A percentile compares a stretch with the other conserved stretches of the same genome.
Conservation (phyloP, 1,139 yeast species). For the Suhomyces chickasaworum region DNA sequence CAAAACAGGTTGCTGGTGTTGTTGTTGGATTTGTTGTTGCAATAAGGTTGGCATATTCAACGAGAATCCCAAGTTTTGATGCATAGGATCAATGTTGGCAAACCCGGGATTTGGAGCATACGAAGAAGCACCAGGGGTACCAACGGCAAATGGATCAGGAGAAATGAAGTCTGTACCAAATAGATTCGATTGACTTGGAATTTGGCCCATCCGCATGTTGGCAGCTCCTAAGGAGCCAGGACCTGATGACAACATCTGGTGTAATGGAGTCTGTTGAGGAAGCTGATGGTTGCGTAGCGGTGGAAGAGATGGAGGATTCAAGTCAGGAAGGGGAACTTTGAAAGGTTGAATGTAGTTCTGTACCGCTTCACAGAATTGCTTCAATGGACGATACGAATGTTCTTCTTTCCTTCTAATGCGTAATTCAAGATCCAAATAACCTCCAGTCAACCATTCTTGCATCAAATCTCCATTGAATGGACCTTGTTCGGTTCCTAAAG, state of each 20-base stretch:
- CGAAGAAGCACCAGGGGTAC: conserved; percentile 26
- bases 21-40: conserved; percentile 36
- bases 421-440: conserved; percentile 60
- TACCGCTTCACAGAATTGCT: conserved; percentile 47
- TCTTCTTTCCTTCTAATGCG: conserved; percentile 59
- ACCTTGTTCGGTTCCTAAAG: conserved; percentile 72
- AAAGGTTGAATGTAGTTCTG: conserved; percentile 63
- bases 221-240: conserved; percentile 28
- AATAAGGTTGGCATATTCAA: conserved; percentile 33
- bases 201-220: conserved; percentile 25
- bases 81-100: conserved; percentile 29
- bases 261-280: conserved; percentile 22
- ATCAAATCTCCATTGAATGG: conserved; percentile 74
- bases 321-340: conserved; percentile 46
- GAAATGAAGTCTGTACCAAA: conserved; percentile 32
- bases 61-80: conserved; percentile 21
- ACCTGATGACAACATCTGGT: conserved; percentile 25
- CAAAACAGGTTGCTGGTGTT: conserved; percentile 33
- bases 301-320: conserved; percentile 7
- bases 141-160: conserved; percentile 28
- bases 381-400: conserved; percentile 39
- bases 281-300: conserved; percentile 13
- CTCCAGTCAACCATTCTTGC: conserved; percentile 76
- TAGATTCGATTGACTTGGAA: conserved; percentile 25
- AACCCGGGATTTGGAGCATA: conserved; percentile 12